Evolutionary conservation across 257 asterid species (phyloP).

Genomic region (Nicotiana tabacum): DNA sequence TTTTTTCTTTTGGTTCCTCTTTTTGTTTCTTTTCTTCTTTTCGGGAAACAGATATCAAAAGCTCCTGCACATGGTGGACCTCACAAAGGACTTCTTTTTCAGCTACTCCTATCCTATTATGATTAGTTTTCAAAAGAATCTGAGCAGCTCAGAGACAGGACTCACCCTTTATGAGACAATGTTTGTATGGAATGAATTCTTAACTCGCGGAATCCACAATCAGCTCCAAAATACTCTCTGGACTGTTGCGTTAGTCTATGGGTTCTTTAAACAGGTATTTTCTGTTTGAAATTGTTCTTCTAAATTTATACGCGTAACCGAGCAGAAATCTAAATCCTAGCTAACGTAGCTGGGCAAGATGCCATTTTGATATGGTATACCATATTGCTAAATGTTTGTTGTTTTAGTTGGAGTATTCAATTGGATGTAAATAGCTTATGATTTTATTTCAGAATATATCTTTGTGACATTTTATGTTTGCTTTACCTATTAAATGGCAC

Average conservation of each 20-base stretch:
- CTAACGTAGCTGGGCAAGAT: not conserved
- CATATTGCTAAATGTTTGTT: not conserved
- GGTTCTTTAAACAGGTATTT: constrained; percentile 89
- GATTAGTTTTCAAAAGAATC: constrained; percentile 88
- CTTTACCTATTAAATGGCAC: not conserved
- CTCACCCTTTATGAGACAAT: constrained; percentile 60
- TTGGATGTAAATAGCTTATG: not conserved
- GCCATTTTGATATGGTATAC: not conserved
- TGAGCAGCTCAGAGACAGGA: constrained; percentile 55
- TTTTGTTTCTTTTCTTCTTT: constrained; percentile 29
- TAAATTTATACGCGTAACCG: not conserved
- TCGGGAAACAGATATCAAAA: constrained; percentile 73
- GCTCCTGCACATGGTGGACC: constrained; percentile 84
- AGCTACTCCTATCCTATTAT: constrained; percentile 92
- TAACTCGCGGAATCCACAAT: constrained; percentile 77
- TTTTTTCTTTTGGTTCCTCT: constrained; percentile 13
- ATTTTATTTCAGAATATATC: not conserved
- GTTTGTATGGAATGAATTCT: constrained; percentile 96
- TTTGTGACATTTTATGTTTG: not conserved
- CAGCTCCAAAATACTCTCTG: constrained; percentile 72
- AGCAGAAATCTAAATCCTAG: not conserved
- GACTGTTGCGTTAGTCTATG: constrained; percentile 90
- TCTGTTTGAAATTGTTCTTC: not conserved
- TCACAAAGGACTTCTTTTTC: constrained; percentile 91
- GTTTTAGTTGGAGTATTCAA: not conserved